phyloP scores from a whole-genome alignment of 257 asterid genomes.

The Nyctanthes arbortristis region DNA sequence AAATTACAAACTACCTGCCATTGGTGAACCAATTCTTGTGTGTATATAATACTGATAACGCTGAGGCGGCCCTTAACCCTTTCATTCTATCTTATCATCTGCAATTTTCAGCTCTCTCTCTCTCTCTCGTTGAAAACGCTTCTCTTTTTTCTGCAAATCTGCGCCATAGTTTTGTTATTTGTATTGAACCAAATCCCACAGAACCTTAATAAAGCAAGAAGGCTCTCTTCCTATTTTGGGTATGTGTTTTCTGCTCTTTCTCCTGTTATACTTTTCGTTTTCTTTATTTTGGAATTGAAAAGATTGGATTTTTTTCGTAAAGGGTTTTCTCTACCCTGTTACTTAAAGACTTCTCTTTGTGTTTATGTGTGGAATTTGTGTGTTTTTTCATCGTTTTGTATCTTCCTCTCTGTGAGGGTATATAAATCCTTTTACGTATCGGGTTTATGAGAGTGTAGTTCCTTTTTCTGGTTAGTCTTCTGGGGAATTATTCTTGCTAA shows the following conservation, averaged over 20 bases:
- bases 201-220: neutral
- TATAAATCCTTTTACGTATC: neutral
- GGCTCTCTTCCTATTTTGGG: slow-evolving; percentile 22
- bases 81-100: neutral
- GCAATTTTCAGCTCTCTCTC: neutral
- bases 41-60: neutral
- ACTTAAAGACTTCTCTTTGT: neutral
- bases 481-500: neutral
- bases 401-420: neutral
- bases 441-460: neutral
- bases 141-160: neutral
- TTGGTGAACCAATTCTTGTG: neutral
- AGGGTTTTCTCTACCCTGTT: neutral
- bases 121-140: neutral
- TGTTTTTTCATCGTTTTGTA: slow-evolving; percentile 1
- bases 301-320: neutral
- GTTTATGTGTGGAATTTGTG: slow-evolving; percentile 1
- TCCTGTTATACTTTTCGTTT: neutral
- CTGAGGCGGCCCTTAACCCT: neutral
- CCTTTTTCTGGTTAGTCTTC: neutral
- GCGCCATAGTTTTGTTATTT: neutral
- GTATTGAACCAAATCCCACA: slow-evolving; percentile 7
- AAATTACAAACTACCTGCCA: no score
- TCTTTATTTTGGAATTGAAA: no score
- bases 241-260: slow-evolving; percentile 15